phyloP scores from a whole-genome alignment of 169 alveolate genomes.

The Ichthyophthirius multifiliis region DNA sequence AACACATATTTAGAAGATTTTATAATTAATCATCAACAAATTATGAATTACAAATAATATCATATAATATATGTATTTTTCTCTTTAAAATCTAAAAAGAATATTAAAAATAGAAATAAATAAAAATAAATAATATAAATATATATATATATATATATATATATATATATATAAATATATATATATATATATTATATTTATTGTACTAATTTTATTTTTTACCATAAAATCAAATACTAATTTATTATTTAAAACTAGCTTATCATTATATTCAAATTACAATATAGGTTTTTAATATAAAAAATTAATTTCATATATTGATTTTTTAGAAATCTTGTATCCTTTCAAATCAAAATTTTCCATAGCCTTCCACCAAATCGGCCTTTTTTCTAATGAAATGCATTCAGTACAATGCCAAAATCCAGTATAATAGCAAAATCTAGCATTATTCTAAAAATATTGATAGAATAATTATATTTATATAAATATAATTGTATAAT shows the following conservation, averaged over 20 bases:
- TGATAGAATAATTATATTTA: not conserved
- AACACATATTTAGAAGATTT: conserved; percentile 1
- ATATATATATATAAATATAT: no score
- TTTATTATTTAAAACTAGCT: conserved; percentile 3
- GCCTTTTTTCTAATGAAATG: conserved; percentile 21
- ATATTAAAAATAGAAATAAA: not conserved
- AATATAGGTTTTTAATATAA: conserved; percentile 19
- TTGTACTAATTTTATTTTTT: not conserved
- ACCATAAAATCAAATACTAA: conserved; percentile 26
- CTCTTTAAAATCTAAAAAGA: conserved; percentile 5
- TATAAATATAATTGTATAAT: not conserved
- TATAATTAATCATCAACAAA: conserved; percentile 7
- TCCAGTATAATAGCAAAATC: conserved; percentile 16
- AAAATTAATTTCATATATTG: conserved; percentile 16
- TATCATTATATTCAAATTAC: not conserved
- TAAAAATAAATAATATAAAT: no score
- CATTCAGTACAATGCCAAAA: conserved; percentile 24
- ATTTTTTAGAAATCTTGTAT: conserved; percentile 26
- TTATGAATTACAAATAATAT: conserved; percentile 31
- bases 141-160: no score
- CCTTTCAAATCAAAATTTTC: conserved; percentile 19
- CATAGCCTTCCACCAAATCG: conserved; percentile 36
- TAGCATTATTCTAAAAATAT: not conserved
- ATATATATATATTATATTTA: not conserved
- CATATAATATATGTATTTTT: conserved; percentile 26